phyloP scores from a whole-genome alignment of 164 flowering plant genomes.

The Euptelea pleiosperma region DNA sequence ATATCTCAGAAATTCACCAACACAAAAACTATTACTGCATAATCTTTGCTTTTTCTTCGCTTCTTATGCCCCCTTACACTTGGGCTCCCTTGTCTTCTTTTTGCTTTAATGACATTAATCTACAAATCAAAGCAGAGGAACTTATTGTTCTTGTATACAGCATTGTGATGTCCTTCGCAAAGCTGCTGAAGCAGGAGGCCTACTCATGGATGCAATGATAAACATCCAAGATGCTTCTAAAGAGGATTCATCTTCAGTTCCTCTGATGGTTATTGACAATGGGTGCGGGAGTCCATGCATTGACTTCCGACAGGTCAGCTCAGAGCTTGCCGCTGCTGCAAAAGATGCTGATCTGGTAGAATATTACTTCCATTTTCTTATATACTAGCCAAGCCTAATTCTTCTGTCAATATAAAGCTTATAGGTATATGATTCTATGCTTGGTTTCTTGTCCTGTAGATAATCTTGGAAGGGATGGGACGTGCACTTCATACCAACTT shows the following conservation, averaged over 20 bases:
- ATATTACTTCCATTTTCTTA: constrained; percentile 3
- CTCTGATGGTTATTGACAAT: constrained; percentile 95
- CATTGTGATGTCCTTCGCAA: constrained; percentile 91
- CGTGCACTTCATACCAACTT: constrained; percentile 94
- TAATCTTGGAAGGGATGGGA: constrained; percentile 99
- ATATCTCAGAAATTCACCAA: too few species aligned
- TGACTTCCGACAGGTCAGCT: constrained; percentile 95
- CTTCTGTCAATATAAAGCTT: neutral
- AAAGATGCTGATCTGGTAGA: constrained; percentile 93
- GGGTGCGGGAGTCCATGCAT: constrained; percentile 98
- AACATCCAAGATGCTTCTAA: constrained; percentile 46
- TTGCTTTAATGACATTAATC: too few species aligned
- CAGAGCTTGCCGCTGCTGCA: constrained; percentile 96
- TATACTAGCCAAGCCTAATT: neutral
- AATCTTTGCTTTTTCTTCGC: too few species aligned
- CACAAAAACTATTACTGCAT: too few species aligned
- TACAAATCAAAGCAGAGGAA: constrained; percentile 1
- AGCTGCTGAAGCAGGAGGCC: constrained; percentile 96
- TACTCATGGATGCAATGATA: constrained; percentile 91
- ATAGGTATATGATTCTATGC: neutral
- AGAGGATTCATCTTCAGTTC: constrained; percentile 51
- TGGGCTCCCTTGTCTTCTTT: too few species aligned
- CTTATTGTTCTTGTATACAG: constrained; percentile 38
- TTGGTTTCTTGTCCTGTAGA: constrained; percentile 33
- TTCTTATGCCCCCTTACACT: too few species aligned